A percentile compares a stretch with the other conserved stretches of the same genome.
phyloP scores from a whole-genome alignment of 768 basidiomycete species.

The Coprinopsis strossmayeri region DNA sequence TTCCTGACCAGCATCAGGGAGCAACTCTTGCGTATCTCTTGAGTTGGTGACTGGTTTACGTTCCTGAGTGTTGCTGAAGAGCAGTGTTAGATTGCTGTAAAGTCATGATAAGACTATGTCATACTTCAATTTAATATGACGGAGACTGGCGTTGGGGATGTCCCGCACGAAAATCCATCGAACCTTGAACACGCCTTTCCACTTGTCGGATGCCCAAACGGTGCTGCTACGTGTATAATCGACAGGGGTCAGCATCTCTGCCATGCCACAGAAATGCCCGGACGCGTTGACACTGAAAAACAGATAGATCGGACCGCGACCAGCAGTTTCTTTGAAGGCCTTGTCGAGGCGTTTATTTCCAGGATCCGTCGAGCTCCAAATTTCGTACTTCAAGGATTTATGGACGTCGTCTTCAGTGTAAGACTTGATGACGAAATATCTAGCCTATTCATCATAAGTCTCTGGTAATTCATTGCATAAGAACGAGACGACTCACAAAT shows the following conservation, averaged over 20 bases:
- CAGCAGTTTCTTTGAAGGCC: conserved; percentile 92
- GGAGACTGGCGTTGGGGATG: conserved; percentile 82
- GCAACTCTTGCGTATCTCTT: conserved; percentile 93
- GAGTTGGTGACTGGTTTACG: conserved; percentile 98
- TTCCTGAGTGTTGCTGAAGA: conserved; percentile 86
- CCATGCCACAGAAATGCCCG: conserved; percentile 98
- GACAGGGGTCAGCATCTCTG: conserved; percentile 95
- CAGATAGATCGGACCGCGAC: conserved; percentile 91
- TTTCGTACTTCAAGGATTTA: conserved; percentile 95
- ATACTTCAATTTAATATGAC: conserved; percentile 86
- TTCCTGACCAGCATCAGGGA: conserved; percentile 94
- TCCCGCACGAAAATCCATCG: conserved; percentile 97
- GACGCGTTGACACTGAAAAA: conserved; percentile 98
- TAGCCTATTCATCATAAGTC: conserved; percentile 43
- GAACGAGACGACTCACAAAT: conserved; percentile 45
- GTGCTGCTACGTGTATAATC: conserved; percentile 93
- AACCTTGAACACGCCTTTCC: conserved; percentile 99
- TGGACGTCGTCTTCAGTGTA: conserved; percentile 99
- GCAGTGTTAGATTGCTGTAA: conserved; percentile 12
- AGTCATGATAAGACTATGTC: conserved; percentile 15
- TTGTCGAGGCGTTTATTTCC: conserved; percentile 97
- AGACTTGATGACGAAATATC: conserved; percentile 97
- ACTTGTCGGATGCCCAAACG: conserved; percentile 99
- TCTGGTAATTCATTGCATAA: conserved; percentile 1
- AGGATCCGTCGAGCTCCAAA: conserved; percentile 95